Evolutionary conservation across 2,329 filamentous ascomycete genomes (phyloP), one percentile per base, ranked within the genome.

Genomic region (Grosmannia clavigera): DNA sequence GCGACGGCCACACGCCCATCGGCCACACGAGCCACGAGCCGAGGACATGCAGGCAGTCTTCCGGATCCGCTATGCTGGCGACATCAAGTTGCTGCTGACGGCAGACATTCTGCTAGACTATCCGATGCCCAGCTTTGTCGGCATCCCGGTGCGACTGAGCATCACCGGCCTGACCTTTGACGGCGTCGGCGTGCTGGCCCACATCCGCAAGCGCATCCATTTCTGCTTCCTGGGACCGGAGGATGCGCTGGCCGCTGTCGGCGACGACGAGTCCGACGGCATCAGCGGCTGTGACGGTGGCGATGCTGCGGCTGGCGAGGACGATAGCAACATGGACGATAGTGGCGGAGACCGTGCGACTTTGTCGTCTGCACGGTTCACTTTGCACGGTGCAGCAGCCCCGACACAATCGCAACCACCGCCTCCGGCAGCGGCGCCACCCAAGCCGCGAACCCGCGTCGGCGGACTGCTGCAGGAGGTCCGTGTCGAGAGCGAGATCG

Each of bases 111-210:
- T 97, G 38, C 84, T 99, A 40, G 94, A 99, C 73, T 99, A 99
- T 71, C 94, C 94, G 0, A 97, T 97, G 90, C 92, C 92, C 50
- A 95, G 90, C 75, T 99, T 99, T 68, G 92, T 97, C 2, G 91
- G 92, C 14, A 92, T 99, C 63, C 94, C 94, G 1, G 81, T 99
- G 55, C 92, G 94, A 71, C 79, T 99, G 31, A 96, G 92, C 71
- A 95, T 99, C 66, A 97, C 94, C 0, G 94, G 94, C 0, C 75
- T 99, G 62, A 91, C 88, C 0, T 99, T 99, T 73, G 92, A 99
- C 70, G 94, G 94, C 1, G 89, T 97, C 11, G 92, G 92, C 1
- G 89, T 97, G 55, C 74, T 96, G 61, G 94, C 94, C 11, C 87
- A 95, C 72, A 96, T 97, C 65, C 85, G 92, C 64, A 90, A 88